Base-by-base conservation (phyloP, 805 yeast genomes). In the Candida orba region DNA sequence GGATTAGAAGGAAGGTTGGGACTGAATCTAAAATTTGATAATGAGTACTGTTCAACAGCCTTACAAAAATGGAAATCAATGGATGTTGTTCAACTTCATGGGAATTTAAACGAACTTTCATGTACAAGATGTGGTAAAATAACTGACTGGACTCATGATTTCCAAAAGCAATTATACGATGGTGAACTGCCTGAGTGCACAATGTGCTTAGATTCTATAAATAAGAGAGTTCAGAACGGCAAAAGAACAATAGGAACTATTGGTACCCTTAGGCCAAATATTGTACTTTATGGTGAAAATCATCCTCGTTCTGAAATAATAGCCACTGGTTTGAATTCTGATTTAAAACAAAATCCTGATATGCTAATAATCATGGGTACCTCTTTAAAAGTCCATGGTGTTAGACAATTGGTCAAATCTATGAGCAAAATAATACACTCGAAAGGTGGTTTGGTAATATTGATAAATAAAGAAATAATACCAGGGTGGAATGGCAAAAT, bases 241-340 rank as follows among this genome's bases (percentile, higher is more conserved):
- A 89, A 89, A 61, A 65, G 99, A 44, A 59, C 75, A 8, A 78
- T 84, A 1, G 82, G 86, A 0, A 68, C 69, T 36, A 76, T 82
- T 6, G 99, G 99, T 1, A 63, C 78, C 23, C 65, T 93, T 36
- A 72, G 96, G 44, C 99, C 99, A 6, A 84, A 84, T 54, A 89
- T 91, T 45, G 95, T 91, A 2, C 69, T 91, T 20, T 91, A 91
- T 60, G 97, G 97, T 2, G 98, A 91, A 58, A 81, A 89, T 54
- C 98, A 91, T 62, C 96, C 96, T 1, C 78, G 79, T 49, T 79
- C 89, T 6, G 96, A 87, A 48, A 65, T 71, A n/a, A 78, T 91
- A 35, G 84, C 95, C 3, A 72, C 71, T 38, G 88, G 89, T 8
- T 64, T 86, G 34, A 72, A 68, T 40, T 68, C 73, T 18, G 98